Conservation (phyloP, 108 stramenopile genomes). For the Cylindrotheca fusiformis region DNA sequence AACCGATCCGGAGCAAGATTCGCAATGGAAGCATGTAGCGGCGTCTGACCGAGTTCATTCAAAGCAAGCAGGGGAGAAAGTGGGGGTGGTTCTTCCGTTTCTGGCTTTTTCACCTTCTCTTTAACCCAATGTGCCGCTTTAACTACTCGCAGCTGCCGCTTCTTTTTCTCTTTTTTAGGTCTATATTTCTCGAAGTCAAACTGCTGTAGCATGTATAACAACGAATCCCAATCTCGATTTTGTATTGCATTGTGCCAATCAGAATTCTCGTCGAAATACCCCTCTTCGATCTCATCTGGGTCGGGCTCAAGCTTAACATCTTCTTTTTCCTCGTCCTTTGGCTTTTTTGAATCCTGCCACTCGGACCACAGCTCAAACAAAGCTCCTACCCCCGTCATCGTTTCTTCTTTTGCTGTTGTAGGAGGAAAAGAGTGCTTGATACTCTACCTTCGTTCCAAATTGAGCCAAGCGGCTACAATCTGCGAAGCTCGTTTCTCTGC, state of each 20-base stretch:
- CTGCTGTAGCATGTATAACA: constrained; percentile 8
- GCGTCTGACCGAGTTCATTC: constrained; percentile 5
- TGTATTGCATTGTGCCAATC: constrained; percentile 2
- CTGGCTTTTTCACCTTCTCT: constrained; percentile 4
- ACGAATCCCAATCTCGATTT: constrained; percentile 16
- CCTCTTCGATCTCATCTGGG: constrained; percentile 1
- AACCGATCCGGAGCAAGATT: not conserved
- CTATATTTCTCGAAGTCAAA: constrained; percentile 7
- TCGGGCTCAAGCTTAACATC: constrained; percentile 5
- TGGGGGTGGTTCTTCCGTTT: not conserved
- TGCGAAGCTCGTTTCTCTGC: no score
- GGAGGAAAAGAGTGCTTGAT: no score
- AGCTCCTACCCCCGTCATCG: constrained; percentile 13
- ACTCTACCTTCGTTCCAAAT: no score
- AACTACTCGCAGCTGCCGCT: constrained; percentile 4
- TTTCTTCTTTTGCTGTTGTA: no score
- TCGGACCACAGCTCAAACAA: constrained; percentile 7
- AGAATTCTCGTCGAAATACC: not conserved
- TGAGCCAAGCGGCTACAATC: no score
- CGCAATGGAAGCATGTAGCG: constrained; percentile 1
- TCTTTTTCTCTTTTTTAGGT: constrained; percentile 7
- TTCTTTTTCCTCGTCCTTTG: constrained; percentile 1
- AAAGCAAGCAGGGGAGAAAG: constrained; percentile 1
- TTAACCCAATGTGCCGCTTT: constrained; percentile 6
- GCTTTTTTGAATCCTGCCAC: not conserved